Evolutionary conservation across 106 monocot genomes (phyloP), one percentile per base, ranked within the genome.

Genomic region (Narthecium ossifragum): DNA sequence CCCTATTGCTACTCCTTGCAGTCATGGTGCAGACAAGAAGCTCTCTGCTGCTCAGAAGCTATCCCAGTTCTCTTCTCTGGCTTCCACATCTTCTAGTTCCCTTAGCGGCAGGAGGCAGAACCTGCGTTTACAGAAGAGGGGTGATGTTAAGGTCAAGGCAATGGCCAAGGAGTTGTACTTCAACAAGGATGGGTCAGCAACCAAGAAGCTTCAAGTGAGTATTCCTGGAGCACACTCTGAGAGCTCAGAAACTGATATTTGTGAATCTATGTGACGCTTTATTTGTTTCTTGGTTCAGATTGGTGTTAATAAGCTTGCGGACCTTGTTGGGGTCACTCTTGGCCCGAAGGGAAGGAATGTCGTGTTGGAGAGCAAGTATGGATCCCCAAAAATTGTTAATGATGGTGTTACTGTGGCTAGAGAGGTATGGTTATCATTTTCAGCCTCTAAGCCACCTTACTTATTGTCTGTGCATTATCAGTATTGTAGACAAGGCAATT

Each of bases 311-410:
- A 93, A 93, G 82, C 93, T 93, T 63, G 88, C 93, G 26, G 88
- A 93, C 61, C 76, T 93, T 63, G 93, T 93, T 75, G 93, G 93
- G 41, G 93, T 93, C 53, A 93, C 93, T 47, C 85, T 88, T 62
- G 93, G 93, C 28, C 93, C 93, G 12, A 93, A 93, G 65, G 93
- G 93, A 0, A 88, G 93, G 46, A 93, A 93, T 77, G 93, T 93
- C 40, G 93, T 93, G 60, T 60, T 93, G 26, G 93, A 93, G 61
- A 93, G 93, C 79, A 93, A 93, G 71, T 93, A 88, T 64, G 93
- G 88, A 25, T 93, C 93, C n/a, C 93, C 93, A 27, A 93, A 77
- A 60, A 93, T 93, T 71, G 88, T 93, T 8, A 93, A 93, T 69
- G 92, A 93, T 74, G 92, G 92, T 52, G 93, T 93, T 38, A 93